Conservation (phyloP, 495 filamentous ascomycete species). For the Hypoxylon fuscum region DNA sequence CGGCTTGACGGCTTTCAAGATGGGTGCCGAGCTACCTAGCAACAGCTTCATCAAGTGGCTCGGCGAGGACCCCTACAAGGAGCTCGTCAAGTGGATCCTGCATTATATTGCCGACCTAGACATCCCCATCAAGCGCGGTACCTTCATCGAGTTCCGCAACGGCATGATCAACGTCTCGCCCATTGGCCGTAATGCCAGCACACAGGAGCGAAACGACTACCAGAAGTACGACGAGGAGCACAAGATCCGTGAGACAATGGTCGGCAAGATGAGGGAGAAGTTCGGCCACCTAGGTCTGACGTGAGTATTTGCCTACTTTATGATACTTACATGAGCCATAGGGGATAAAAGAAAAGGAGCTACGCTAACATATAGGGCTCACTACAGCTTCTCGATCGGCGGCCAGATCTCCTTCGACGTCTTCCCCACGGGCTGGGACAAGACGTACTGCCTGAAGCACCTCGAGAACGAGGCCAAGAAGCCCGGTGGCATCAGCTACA, state of each 20-base stretch:
- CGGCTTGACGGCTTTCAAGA: constrained; percentile 87
- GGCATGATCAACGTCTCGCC: constrained; percentile 97
- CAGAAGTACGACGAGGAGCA: constrained; percentile 79
- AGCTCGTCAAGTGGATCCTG: constrained; percentile 83
- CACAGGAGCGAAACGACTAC: constrained; percentile 81
- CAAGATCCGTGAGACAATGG: constrained; percentile 75
- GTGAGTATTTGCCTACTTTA: constrained; percentile 55
- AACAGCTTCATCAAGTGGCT: constrained; percentile 91
- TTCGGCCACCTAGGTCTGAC: constrained; percentile 87
- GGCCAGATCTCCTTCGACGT: constrained; percentile 98
- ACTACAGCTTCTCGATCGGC: constrained; percentile 82
- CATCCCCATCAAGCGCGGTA: constrained; percentile 89
- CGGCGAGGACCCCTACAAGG: constrained; percentile 92
- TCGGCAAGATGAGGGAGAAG: constrained; percentile 76
- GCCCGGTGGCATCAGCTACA: constrained; percentile 75
- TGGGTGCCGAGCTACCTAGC: constrained; percentile 74
- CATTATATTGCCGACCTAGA: constrained; percentile 91
- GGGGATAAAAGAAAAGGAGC: constrained; percentile 4
- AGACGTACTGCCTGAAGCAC: constrained; percentile 95
- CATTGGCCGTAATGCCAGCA: constrained; percentile 87
- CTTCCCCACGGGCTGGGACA: constrained; percentile 97
- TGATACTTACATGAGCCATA: not conserved
- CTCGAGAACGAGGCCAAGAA: constrained; percentile 80
- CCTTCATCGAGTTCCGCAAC: constrained; percentile 95
- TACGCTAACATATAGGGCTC: not conserved